Evolutionary conservation across 768 basidiomycete species (phyloP), one percentile per base, ranked within the genome.

Genomic region (Clitopilus hobsonii): DNA sequence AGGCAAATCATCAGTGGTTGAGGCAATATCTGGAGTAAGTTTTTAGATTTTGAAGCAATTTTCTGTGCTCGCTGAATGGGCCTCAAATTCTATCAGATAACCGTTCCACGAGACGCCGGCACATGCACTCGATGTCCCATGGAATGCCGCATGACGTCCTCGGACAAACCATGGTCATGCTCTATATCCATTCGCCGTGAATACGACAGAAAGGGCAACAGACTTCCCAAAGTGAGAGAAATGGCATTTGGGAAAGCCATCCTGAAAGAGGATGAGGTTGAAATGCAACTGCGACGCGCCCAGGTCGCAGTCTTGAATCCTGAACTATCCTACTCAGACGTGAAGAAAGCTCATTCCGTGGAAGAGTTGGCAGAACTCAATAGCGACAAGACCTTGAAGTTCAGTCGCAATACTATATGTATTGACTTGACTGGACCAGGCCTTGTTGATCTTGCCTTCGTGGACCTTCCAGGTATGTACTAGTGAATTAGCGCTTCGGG

Each of bases 1-100:
- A 68, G 68, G 74, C 1, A 77, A 77, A 59, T 76, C 74, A 1
- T 73, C 71, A 38, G 67, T 81, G 6, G 77, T 81, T 1, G 80
- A 81, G 58, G 75, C 80, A 1, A 78, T 82, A 18, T 75, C 74
- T 13, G 76, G 75, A 13, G 76, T 78, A n/a, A n/a, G n/a, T n/a
- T n/a, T n/a, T n/a, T n/a, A n/a, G n/a, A n/a, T n/a, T n/a, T n/a
- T n/a, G n/a, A 36, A 2, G 32, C 8, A n/a, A 14, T 4, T n/a
- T n/a, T 36, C 55, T 53, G 66, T 49, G 53, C 59, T 57, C 60
- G 14, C 11, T 26, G 53, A 41, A 10, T 28, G 23, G 27, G 24
- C 23, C 11, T n/a, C 18, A 26, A 45, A 30, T 14, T 1, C 48
- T 6, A 49, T 30, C 53, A 76, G 74, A 79, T 81, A 54, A 76